phyloP scores from a whole-genome alignment of 1,284 basidiomycete genomes.

The Filobasidium uniguttulatum region DNA sequence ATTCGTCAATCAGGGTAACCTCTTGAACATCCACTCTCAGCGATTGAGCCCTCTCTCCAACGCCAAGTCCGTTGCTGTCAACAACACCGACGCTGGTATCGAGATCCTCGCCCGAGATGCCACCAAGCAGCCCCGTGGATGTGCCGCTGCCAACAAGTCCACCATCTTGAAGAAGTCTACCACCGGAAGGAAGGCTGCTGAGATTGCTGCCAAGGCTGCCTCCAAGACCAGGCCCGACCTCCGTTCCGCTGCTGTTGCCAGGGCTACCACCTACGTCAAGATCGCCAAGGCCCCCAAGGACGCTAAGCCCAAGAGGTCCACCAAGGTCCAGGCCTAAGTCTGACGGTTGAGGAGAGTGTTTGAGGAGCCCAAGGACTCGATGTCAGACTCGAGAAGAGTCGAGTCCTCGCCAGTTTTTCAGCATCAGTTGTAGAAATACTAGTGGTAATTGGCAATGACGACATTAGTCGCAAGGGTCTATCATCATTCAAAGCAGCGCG shows the following conservation, averaged over 20 bases:
- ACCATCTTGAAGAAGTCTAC: conserved; percentile 1
- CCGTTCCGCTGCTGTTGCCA: neutral
- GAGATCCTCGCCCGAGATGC: neutral
- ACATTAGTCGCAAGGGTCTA: too few relatives aligned
- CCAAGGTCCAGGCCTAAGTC: neutral
- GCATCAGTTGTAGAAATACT: too few relatives aligned
- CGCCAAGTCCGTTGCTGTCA: neutral
- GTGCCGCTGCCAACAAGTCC: neutral
- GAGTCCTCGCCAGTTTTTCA: too few relatives aligned
- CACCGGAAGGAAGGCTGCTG: neutral
- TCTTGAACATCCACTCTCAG: conserved; percentile 2
- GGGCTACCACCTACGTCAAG: conserved; percentile 1
- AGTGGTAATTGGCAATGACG: too few relatives aligned
- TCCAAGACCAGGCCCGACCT: conserved; percentile 2
- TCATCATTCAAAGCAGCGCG: too few relatives aligned
- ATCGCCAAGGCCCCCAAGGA: neutral
- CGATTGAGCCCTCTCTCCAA: neutral
- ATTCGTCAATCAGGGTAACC: neutral
- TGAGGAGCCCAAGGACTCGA: too few relatives aligned
- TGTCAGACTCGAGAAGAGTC: too few relatives aligned
- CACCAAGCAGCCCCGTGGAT: neutral
- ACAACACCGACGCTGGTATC: neutral
- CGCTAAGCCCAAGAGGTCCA: neutral
- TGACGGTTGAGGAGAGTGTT: too few relatives aligned
- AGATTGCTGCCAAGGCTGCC: neutral